Evolutionary conservation across 352 stramenopile genomes (phyloP).

Genomic region (Phytophthora lateralis): DNA sequence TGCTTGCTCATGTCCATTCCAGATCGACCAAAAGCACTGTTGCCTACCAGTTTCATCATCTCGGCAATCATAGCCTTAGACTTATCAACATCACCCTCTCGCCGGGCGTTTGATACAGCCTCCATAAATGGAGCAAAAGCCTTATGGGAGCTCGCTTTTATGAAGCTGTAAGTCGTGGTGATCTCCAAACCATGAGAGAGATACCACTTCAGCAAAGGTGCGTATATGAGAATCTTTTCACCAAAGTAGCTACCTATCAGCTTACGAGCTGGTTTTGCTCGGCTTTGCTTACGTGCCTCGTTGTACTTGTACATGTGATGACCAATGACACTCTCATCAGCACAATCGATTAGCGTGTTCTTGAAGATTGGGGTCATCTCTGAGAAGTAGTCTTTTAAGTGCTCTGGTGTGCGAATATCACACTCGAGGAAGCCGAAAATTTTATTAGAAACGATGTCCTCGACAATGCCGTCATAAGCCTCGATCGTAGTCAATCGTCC

Average conservation of each 20-base stretch:
- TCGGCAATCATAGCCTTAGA: conserved; percentile 16
- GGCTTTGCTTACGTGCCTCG: not conserved
- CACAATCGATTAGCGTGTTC: conserved; percentile 3
- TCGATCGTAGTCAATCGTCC: conserved; percentile 12
- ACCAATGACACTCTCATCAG: conserved; percentile 26
- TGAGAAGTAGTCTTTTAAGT: conserved; percentile 22
- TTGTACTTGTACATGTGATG: conserved; percentile 40
- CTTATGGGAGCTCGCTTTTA: too few species aligned
- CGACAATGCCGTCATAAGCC: not conserved
- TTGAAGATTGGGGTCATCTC: conserved; percentile 38
- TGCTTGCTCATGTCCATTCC: conserved; percentile 12
- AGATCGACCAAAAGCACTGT: conserved; percentile 4
- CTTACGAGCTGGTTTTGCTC: conserved; percentile 21
- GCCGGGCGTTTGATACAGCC: conserved; percentile 30
- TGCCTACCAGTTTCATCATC: conserved; percentile 1
- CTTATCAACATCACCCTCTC: conserved; percentile 30
- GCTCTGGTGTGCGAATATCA: not conserved
- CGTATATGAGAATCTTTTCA: conserved; percentile 42
- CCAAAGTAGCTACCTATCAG: conserved; percentile 43
- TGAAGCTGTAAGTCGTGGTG: conserved; percentile 34
- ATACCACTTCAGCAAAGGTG: conserved; percentile 45
- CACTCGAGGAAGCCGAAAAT: not conserved
- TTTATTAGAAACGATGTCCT: conserved; percentile 18
- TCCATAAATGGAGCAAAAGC: conserved; percentile 25
- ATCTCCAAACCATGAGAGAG: conserved; percentile 33